Base-by-base conservation (phyloP, 805 yeast genomes). In the Jamesozyma rosinii region DNA sequence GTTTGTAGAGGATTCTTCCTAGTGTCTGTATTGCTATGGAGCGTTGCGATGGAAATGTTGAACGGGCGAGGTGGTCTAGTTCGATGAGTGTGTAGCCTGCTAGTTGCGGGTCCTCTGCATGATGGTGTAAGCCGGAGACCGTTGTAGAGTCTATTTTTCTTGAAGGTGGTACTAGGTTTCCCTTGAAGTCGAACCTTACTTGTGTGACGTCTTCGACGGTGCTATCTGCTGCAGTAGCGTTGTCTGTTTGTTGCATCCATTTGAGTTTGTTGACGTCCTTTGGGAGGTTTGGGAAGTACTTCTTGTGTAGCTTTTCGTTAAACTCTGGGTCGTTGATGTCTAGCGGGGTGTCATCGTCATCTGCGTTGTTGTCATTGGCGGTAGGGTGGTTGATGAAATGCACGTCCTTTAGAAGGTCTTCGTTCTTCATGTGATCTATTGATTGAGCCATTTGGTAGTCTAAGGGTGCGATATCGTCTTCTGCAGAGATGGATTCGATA, bases 31-130 rank as follows among this genome's bases (percentile, higher is more conserved):
- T 79, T 6, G 96, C 87, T 11, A 92, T 73, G 47, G 92, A 78
- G 38, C 97, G 69, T 64, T 92, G 99, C 0, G 94, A 79, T 1
- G 94, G 77, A 43, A 82, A 76, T 1, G 82, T 76, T 1, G 95
- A 85, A 49, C 95, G 70, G 4, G 88, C 67, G 38, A 86, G 71
- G 51, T 83, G 92, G 1, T 83, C 81, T 41, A 92, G 69, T 58
- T 92, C 99, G 0, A 76, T 69, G 20, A 92, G 59, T 0, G 97
- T 89, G 61, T 92, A 92, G 0, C 99, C 99, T 0, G 97, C 95
- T 41, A 89, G 69, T 37, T 80, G 79, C 0, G 97, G 96, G 38
- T 82, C 79, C 10, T 82, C 86, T 0, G 96, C 74, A 62, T 92
- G 99, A 59, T 92, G 97, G 55, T 87, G 96, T 21, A 92, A 71